Evolutionary conservation across 345 rosid species (phyloP).

Genomic region (Populus nigra): DNA sequence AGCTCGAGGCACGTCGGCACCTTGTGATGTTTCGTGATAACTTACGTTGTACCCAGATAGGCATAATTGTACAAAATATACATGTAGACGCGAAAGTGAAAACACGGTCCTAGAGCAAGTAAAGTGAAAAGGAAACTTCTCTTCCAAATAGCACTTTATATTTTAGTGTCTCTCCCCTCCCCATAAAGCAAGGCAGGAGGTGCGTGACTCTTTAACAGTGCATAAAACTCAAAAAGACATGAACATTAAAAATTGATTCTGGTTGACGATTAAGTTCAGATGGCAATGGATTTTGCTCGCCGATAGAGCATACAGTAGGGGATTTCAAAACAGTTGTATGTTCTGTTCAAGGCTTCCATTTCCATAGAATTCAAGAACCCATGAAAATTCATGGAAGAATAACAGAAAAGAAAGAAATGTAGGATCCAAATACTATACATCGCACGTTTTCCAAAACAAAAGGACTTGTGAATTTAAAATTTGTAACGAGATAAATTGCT

Average conservation of each 20-base stretch:
- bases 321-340: no score
- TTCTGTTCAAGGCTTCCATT: not conserved
- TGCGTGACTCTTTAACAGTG: conserved; percentile 35
- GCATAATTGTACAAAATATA: not conserved
- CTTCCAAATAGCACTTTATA: conserved; percentile 21
- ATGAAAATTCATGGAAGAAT: not conserved
- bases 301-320: not conserved
- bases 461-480: not conserved
- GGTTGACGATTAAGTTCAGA: not conserved
- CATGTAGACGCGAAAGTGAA: conserved; percentile 1
- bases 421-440: not conserved
- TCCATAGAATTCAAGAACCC: not conserved
- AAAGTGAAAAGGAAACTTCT: conserved; percentile 40
- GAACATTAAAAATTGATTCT: not conserved
- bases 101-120: conserved; percentile 19
- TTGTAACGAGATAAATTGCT: not conserved
- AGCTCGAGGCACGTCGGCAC: not conserved
- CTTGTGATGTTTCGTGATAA: not conserved
- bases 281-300: conserved; percentile 2
- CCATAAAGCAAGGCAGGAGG: conserved; percentile 37
- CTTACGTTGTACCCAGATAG: not conserved
- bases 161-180: not conserved
- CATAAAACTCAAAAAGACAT: conserved; percentile 2
- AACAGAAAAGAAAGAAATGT: conserved; percentile 9
- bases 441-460: conserved; percentile 3